Base-by-base conservation (phyloP, 2,329 filamentous ascomycete species). In the Didymella exigua region DNA sequence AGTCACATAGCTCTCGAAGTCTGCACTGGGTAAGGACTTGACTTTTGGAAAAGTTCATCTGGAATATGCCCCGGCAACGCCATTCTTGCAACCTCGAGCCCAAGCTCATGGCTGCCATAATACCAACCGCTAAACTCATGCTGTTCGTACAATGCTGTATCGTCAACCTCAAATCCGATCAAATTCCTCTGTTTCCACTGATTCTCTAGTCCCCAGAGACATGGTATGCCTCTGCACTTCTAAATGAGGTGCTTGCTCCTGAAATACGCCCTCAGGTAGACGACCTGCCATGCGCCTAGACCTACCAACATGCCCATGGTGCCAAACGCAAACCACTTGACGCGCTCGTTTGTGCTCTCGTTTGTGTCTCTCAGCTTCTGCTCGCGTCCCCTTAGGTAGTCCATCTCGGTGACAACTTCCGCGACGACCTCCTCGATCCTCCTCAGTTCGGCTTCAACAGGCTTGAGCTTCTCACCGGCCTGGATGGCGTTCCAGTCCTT, bases 401-500 rank as follows among this genome's bases (percentile, higher is more conserved):
- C 93, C 93, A 99, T 96, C 83, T 98, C 93, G 60, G 78, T 78
- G 43, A 97, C 93, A 61, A 98, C 87, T 80, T 98, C 93, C 63
- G 82, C 83, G 33, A 96, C 89, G 73, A 93, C 84, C 79, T 97
- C 95, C 76, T 96, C 92, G 71, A 98, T 90, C 66, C 92, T 87
- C 70, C 93, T 88, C 71, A 99, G 85, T 76, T 98, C 95, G 16
- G 91, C 92, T 81, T 99, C 95, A 68, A 97, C 86, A 42, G 95
- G 95, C 85, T 96, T 96, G 68, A 99, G 87, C 84, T 98, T 98
- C 85, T 99, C 95, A 61, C 88, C 90, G 54, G 91, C 91, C 79
- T 97, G 92, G 75, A 98, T 96, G 67, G 91, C 91, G 63, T 89
- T 92, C 95, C 95, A 99, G 80, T 99, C 95, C 78, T 96, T 96